These are phyloP conservation scores for Cystofilobasidium bisporidii DNA, from an alignment of 768 basidiomycete genomes.

Conservation along the genomic window DNA sequence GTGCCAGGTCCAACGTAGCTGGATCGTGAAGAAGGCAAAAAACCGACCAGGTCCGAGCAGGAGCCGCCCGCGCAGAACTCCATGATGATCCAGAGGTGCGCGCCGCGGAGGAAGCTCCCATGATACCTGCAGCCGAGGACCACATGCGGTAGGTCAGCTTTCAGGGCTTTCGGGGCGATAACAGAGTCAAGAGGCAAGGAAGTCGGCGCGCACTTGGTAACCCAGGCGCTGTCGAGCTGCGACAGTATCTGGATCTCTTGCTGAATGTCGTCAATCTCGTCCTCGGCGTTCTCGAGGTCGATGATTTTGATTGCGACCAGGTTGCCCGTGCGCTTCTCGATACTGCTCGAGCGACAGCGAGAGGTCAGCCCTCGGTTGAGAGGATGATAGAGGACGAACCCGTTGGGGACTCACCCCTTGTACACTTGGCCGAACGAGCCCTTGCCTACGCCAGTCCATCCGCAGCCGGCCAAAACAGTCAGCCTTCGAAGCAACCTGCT, in stretches of 20 bases:
- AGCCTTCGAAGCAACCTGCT: neutral
- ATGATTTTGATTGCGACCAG: constrained; percentile 98
- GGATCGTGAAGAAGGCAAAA: constrained; percentile 5
- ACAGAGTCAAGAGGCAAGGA: too few species aligned
- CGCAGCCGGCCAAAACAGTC: neutral
- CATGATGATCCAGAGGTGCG: constrained; percentile 98
- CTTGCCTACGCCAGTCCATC: constrained; percentile 54
- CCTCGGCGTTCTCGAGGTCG: constrained; percentile 96
- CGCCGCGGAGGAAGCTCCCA: constrained; percentile 89
- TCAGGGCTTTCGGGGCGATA: too few species aligned
- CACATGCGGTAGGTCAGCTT: too few species aligned
- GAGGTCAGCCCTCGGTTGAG: neutral
- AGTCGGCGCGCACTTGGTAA: constrained; percentile 73
- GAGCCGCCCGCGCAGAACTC: constrained; percentile 94
- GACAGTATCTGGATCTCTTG: constrained; percentile 97
- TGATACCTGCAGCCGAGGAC: constrained; percentile 57
- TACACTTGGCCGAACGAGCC: constrained; percentile 99
- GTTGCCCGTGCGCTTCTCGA: constrained; percentile 88
- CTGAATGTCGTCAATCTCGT: constrained; percentile 97
- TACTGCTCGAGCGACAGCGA: constrained; percentile 48
- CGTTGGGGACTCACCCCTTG: constrained; percentile 59
- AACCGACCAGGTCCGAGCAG: constrained; percentile 80
- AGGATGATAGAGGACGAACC: neutral
- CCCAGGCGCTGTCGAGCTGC: constrained; percentile 88
- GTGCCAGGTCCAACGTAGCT: neutral